These are phyloP conservation scores for Globisporangium cederbergense DNA, from an alignment of 352 stramenopile genomes.

Conservation along the genomic window DNA sequence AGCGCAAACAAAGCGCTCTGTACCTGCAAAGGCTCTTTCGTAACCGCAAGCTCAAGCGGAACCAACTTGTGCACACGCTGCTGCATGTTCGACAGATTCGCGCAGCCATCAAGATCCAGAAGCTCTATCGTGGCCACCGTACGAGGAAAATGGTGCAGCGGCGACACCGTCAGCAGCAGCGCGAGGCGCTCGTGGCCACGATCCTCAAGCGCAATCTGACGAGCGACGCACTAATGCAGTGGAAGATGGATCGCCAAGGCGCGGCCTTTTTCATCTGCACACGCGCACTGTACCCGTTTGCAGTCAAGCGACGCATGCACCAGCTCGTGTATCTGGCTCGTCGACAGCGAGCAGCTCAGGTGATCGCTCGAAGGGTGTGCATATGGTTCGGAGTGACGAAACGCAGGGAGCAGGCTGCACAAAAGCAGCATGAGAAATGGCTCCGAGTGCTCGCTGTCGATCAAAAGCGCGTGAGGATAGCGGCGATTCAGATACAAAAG, in stretches of 20 bases:
- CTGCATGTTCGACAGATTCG: conserved; percentile 27
- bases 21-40: conserved; percentile 39
- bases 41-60: conserved; percentile 29
- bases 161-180: conserved; percentile 14
- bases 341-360: conserved; percentile 18
- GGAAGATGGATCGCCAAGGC: conserved; percentile 41
- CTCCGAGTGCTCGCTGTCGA: conserved; percentile 24
- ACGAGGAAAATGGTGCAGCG: conserved; percentile 19
- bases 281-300: conserved; percentile 36
- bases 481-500: conserved; percentile 43
- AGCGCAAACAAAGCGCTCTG: conserved; percentile 23
- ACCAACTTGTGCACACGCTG: conserved; percentile 36
- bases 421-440: conserved; percentile 25
- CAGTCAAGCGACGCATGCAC: conserved; percentile 31
- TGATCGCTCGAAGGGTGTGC: conserved; percentile 20
- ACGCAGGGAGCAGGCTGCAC: conserved; percentile 13
- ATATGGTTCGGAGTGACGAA: conserved; percentile 22
- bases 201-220: conserved; percentile 40
- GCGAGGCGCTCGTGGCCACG: conserved; percentile 28
- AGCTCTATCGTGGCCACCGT: conserved; percentile 32
- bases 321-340: conserved; percentile 21
- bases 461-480: conserved; percentile 15
- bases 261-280: conserved; percentile 49
- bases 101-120: conserved; percentile 42
- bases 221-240: conserved; percentile 31